phyloP scores from a whole-genome alignment of 192 early-diverging fungal species.

The Chytriomyces sp. region DNA sequence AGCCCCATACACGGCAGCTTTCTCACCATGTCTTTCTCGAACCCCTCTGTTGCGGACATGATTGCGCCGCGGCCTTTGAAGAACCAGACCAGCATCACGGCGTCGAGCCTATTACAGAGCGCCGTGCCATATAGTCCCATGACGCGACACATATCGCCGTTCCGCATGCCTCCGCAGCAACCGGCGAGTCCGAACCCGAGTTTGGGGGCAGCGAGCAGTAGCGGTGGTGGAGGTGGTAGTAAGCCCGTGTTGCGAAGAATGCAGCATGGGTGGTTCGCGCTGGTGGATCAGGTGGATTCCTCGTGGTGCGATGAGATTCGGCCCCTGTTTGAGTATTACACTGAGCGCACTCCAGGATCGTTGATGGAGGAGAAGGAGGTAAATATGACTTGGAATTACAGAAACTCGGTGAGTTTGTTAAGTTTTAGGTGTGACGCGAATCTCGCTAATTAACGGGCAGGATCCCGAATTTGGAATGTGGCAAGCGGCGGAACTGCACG shows the following conservation, averaged over 20 bases:
- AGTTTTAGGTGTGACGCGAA: conserved; percentile 64
- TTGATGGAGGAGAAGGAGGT: conserved; percentile 99
- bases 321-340: conserved; percentile 96
- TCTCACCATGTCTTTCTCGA: not conserved
- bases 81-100: not conserved
- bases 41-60: not conserved
- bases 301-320: conserved; percentile 91
- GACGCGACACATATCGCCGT: not conserved
- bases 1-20: not conserved
- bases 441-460: no score
- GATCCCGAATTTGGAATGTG: conserved; percentile 87
- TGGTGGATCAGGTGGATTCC: conserved; percentile 86
- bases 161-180: not conserved
- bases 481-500: conserved; percentile 97
- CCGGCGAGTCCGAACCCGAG: not conserved
- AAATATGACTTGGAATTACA: conserved; percentile 98
- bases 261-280: conserved; percentile 79
- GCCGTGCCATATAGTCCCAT: not conserved
- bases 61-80: not conserved
- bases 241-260: conserved; percentile 44
- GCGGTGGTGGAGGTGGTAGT: conserved; percentile 40
- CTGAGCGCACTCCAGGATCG: conserved; percentile 93
- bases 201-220: not conserved
- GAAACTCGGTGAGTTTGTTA: conserved; percentile 78
- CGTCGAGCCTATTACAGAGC: not conserved